phyloP scores from a whole-genome alignment of 441 rosid genomes.

The Erodium texanum region DNA sequence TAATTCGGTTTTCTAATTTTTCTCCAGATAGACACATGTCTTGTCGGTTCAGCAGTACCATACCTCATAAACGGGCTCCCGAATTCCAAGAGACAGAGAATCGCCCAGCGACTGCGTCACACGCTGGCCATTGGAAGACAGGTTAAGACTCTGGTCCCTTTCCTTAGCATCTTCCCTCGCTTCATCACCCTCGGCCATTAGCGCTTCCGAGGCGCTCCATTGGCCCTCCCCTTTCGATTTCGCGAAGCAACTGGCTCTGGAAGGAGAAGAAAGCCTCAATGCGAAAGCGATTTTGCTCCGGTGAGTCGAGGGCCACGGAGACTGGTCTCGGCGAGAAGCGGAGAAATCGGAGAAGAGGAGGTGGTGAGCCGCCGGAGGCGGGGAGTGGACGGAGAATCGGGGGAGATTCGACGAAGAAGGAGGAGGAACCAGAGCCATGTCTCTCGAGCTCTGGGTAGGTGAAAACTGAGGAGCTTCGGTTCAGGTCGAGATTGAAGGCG shows the following conservation, averaged over 20 bases:
- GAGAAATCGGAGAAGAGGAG: slow-evolving; percentile 25
- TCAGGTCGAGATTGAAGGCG: background rate
- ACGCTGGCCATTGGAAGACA: background rate
- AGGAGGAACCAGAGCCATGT: slow-evolving; percentile 39
- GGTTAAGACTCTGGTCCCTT: slow-evolving; percentile 12
- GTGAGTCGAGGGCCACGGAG: slow-evolving; percentile 20
- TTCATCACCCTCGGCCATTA: slow-evolving; percentile 26
- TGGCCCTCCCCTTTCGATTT: slow-evolving; percentile 46
- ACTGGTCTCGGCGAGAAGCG: slow-evolving; percentile 13
- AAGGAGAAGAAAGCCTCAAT: background rate
- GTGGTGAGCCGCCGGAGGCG: slow-evolving; percentile 26
- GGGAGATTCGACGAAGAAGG: slow-evolving; percentile 24
- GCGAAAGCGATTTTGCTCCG: background rate
- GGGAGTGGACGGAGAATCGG: slow-evolving; percentile 25
- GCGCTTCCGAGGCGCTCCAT: slow-evolving; percentile 39
- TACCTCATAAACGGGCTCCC: slow-evolving; percentile 93
- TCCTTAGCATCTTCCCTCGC: slow-evolving; percentile 31
- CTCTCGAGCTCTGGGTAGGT: background rate
- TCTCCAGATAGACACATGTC: too few relatives aligned
- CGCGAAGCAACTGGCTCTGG: slow-evolving; percentile 41
- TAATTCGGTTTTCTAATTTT: background rate
- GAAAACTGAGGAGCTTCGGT: background rate
- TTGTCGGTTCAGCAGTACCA: too few relatives aligned
- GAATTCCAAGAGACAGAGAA: slow-evolving; percentile 65
- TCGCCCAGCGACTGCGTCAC: slow-evolving; percentile 37